Evolutionary conservation across 371 early-diverging fungal species (phyloP).

Genomic region (Syncephalastrum contaminatum): DNA sequence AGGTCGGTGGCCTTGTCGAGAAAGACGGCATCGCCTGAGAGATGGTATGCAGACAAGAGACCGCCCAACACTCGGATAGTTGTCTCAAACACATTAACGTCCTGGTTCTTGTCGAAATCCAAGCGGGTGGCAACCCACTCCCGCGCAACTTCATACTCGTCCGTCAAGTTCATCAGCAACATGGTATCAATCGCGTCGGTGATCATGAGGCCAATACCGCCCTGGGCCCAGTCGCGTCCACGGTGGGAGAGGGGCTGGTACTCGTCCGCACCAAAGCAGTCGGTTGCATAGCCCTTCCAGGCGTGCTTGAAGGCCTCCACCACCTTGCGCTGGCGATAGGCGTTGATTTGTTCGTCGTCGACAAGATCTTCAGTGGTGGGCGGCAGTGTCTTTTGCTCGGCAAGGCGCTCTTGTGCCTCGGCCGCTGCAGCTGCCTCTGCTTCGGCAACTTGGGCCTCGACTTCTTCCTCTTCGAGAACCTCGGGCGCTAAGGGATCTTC

Average conservation of each 20-base stretch:
- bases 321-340: slow-evolving; percentile 47
- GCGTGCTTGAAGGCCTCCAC: slow-evolving; percentile 64
- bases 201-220: slow-evolving; percentile 76
- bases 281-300: slow-evolving; percentile 76
- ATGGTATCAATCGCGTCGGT: slow-evolving; percentile 87
- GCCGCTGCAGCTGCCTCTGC: background rate
- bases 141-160: slow-evolving; percentile 71
- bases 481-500: background rate
- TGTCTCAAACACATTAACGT: slow-evolving; percentile 91
- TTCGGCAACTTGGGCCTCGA: background rate
- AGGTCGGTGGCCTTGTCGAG: slow-evolving; percentile 78
- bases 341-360: slow-evolving; percentile 13
- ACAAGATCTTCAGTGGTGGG: slow-evolving; percentile 12
- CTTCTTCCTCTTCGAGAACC: slow-evolving; percentile 1
- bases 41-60: slow-evolving; percentile 78
- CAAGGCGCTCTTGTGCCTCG: slow-evolving; percentile 5
- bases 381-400: slow-evolving; percentile 25
- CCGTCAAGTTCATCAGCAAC: slow-evolving; percentile 73
- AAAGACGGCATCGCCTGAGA: slow-evolving; percentile 65
- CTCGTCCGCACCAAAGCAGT: slow-evolving; percentile 86
- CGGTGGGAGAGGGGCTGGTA: slow-evolving; percentile 69
- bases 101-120: slow-evolving; percentile 66
- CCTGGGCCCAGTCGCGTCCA: slow-evolving; percentile 51
- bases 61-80: slow-evolving; percentile 93
- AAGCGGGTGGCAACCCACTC: slow-evolving; percentile 60